Evolutionary conservation across 768 basidiomycete species (phyloP).

Genomic region (Calocera viscosa): DNA sequence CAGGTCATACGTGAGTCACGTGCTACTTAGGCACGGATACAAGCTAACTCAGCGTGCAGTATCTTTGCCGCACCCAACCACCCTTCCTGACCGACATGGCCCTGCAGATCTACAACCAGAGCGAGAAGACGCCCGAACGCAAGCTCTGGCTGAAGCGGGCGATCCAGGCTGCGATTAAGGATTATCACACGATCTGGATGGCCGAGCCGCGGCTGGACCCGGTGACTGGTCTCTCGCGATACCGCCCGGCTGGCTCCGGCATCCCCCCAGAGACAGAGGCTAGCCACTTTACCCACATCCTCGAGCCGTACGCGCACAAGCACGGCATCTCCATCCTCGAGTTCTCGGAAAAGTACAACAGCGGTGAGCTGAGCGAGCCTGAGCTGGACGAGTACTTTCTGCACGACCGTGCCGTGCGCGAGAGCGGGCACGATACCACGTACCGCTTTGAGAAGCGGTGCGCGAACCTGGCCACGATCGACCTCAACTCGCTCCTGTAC

Average conservation of each 20-base stretch:
- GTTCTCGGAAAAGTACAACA: conserved; percentile 93
- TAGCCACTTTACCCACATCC: conserved; percentile 92
- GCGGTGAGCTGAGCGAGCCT: conserved; percentile 69
- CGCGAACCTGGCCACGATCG: conserved; percentile 92
- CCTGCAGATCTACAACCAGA: conserved; percentile 91
- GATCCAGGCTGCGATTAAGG: conserved; percentile 95
- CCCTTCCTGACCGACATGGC: conserved; percentile 99
- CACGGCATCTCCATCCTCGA: conserved; percentile 88
- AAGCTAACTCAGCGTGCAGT: conserved; percentile 37
- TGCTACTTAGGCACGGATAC: background rate
- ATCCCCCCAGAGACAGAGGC: conserved; percentile 99
- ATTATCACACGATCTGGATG: conserved; percentile 97
- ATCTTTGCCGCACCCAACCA: conserved; percentile 90
- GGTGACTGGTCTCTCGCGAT: conserved; percentile 87
- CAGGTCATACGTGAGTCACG: conserved; percentile 45
- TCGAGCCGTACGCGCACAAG: conserved; percentile 88
- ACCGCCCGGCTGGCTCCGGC: conserved; percentile 83
- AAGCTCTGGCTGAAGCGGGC: conserved; percentile 87
- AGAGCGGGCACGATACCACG: conserved; percentile 91
- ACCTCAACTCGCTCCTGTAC: conserved; percentile 89
- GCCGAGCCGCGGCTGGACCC: conserved; percentile 88
- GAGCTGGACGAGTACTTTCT: conserved; percentile 92
- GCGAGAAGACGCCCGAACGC: conserved; percentile 74
- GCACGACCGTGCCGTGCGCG: conserved; percentile 91
- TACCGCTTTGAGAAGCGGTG: conserved; percentile 97